Evolutionary conservation across 805 yeast genomes (phyloP), one percentile per base, ranked within the genome.

Genomic region (Starmera amethionina): DNA sequence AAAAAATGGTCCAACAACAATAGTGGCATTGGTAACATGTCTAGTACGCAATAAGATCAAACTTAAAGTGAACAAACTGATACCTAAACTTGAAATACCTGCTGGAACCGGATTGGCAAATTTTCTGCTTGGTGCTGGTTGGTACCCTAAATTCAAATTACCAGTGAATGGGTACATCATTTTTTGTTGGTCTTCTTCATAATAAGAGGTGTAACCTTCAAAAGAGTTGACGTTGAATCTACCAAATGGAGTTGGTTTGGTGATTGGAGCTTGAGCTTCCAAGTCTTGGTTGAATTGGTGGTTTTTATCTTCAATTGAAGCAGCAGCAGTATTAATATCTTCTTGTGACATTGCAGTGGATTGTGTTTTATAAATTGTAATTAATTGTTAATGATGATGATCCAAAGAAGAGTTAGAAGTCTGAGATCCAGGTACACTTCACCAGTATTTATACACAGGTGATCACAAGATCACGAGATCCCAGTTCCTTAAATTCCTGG

Each of bases 31-130:
- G 4, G 52, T 44, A 29, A 73, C 70, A n/a, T 68, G 67, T 48
- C 64, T 59, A 5, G 75, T 78, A 13, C 67, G 72, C 48, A 68
- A 56, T 36, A 66, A 59, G 36, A 60, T 63, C 39, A 75, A 55
- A 1, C 77, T 75, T 39, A 75, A 54, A 2, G 73, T 62, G 41
- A 75, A 63, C 1, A 74, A 68, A 12, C 72, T 59, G 28, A 68
- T 54, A 15, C 70, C 64, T 51, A 69, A 75, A 0, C 75, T 72
- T 10, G 65, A 65, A 30, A 75, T 61, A 5, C 80, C 80, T 14
- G 75, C 62, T 1, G 79, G 77, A 10, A 77, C 72, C 2, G 79
- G 76, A 33, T 52, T 51, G 12, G 54, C 71, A 40, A 52, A 56
- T 18, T 51, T 50, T 30, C 51, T 45, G 37, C 49, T 47, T 1